phyloP scores from a whole-genome alignment of 805 yeast species.

The Saccharomyces eubayanus region DNA sequence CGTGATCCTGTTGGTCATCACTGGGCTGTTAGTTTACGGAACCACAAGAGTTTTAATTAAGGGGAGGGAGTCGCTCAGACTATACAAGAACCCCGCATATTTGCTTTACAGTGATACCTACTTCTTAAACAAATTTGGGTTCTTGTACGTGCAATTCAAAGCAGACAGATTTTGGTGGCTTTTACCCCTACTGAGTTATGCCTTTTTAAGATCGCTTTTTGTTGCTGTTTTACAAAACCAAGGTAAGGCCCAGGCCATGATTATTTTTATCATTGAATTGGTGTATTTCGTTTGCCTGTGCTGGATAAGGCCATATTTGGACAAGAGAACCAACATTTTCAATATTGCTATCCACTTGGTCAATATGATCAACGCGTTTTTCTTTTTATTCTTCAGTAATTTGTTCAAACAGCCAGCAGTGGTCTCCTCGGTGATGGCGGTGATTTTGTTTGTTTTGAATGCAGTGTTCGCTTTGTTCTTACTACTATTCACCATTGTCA shows the following conservation, averaged over 20 bases:
- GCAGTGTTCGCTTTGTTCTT: constrained; percentile 81
- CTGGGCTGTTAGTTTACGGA: constrained; percentile 61
- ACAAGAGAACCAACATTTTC: constrained; percentile 87
- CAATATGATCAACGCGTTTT: constrained; percentile 71
- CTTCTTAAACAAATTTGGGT: constrained; percentile 81
- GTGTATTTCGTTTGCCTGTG: constrained; percentile 57
- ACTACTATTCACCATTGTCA: constrained; percentile 75
- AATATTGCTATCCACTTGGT: constrained; percentile 79
- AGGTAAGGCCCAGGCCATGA: constrained; percentile 76
- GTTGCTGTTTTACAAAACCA: constrained; percentile 77
- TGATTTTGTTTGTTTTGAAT: constrained; percentile 80
- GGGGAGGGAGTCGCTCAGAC: constrained; percentile 61
- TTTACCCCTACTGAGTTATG: constrained; percentile 52
- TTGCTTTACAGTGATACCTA: constrained; percentile 76
- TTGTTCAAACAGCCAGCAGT: constrained; percentile 75
- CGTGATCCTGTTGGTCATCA: constrained; percentile 50
- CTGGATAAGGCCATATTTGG: constrained; percentile 82
- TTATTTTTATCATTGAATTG: constrained; percentile 69
- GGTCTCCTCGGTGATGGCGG: constrained; percentile 88
- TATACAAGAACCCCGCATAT: constrained; percentile 88
- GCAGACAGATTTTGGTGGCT: constrained; percentile 86
- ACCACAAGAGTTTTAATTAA: constrained; percentile 61
- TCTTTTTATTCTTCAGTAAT: constrained; percentile 83
- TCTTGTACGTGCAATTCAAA: constrained; percentile 81
- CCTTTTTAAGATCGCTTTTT: constrained; percentile 66